phyloP scores from a whole-genome alignment of 2,329 filamentous ascomycete genomes.

The Ambrosiella beaveri region DNA sequence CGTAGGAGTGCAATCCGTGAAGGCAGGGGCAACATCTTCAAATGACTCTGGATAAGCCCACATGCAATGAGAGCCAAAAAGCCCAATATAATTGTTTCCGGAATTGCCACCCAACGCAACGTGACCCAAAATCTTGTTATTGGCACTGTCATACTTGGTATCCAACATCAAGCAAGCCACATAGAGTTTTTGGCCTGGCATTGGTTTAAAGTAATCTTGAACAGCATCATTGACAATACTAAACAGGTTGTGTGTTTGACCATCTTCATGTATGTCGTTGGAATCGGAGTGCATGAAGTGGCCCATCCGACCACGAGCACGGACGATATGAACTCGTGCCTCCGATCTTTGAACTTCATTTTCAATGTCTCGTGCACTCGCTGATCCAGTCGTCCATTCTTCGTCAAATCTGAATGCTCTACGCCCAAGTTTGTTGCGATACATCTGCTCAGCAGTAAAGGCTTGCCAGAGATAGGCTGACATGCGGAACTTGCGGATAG shows the following conservation, averaged over 20 bases:
- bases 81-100: constrained; percentile 62
- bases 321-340: constrained; percentile 74
- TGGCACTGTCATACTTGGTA: constrained; percentile 63
- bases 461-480: constrained; percentile 93
- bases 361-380: constrained; percentile 57
- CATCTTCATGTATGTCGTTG: background rate
- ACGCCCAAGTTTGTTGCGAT: constrained; percentile 68
- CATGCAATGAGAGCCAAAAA: constrained; percentile 83
- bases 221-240: constrained; percentile 63
- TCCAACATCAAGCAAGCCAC: constrained; percentile 79
- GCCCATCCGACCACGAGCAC: constrained; percentile 58
- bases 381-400: constrained; percentile 74
- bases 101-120: constrained; percentile 62
- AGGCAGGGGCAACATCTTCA: constrained; percentile 78
- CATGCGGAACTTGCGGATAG: constrained; percentile 83
- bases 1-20: constrained; percentile 78
- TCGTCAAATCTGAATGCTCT: constrained; percentile 85
- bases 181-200: constrained; percentile 66
- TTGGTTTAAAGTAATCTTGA: constrained; percentile 55
- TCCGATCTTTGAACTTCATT: constrained; percentile 68
- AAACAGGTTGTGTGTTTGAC: constrained; percentile 64
- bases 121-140: constrained; percentile 59
- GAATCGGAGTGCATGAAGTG: constrained; percentile 1
- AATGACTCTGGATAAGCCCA: constrained; percentile 81
- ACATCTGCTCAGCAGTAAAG: constrained; percentile 94